Percentiles rank a stretch among this genome's conserved stretches.
Conservation (phyloP, 2,329 filamentous ascomycete genomes). For the Pseudogymnoascus sp. region DNA sequence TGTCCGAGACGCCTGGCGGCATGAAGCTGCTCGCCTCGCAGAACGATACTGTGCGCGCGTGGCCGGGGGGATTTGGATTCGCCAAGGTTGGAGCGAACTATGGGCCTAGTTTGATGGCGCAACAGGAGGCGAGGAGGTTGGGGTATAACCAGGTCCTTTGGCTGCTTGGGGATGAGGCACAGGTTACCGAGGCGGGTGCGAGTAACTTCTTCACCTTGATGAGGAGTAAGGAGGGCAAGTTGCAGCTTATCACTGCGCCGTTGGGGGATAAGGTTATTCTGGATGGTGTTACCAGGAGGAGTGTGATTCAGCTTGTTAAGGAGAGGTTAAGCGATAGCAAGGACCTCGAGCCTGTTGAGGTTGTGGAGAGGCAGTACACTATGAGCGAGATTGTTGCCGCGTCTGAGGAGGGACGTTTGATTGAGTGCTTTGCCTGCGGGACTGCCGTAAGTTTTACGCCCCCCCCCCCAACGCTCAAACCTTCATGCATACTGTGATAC, state of each 20-base stretch:
- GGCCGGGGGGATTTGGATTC: slow-evolving; percentile 88
- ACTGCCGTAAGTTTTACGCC: slow-evolving; percentile 63
- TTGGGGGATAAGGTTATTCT: slow-evolving; percentile 78
- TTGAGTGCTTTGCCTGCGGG: slow-evolving; percentile 81
- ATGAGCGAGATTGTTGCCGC: slow-evolving; percentile 73
- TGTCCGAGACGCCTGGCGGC: slow-evolving; percentile 42
- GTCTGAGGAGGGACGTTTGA: slow-evolving; percentile 62
- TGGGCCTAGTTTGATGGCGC: slow-evolving; percentile 73
- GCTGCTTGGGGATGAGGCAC: slow-evolving; percentile 71
- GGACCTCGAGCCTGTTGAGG: slow-evolving; percentile 47
- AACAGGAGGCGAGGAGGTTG: slow-evolving; percentile 61
- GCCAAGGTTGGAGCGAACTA: slow-evolving; percentile 94
- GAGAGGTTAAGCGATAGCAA: slow-evolving; percentile 46
- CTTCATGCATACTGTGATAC: too few species aligned
- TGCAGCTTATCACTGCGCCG: slow-evolving; percentile 75
- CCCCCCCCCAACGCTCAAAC: not conserved
- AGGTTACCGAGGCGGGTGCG: slow-evolving; percentile 85
- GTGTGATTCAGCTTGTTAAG: slow-evolving; percentile 65
- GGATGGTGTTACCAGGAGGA: slow-evolving; percentile 79
- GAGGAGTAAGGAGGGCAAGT: slow-evolving; percentile 55
- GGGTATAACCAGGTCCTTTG: slow-evolving; percentile 92
- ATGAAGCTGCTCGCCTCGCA: slow-evolving; percentile 72
- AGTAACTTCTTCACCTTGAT: slow-evolving; percentile 88
- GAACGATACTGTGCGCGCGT: slow-evolving; percentile 80
- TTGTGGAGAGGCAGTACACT: slow-evolving; percentile 76